Evolutionary conservation across 2,329 filamentous ascomycete species (phyloP).

Genomic region (Ascochyta fabae): DNA sequence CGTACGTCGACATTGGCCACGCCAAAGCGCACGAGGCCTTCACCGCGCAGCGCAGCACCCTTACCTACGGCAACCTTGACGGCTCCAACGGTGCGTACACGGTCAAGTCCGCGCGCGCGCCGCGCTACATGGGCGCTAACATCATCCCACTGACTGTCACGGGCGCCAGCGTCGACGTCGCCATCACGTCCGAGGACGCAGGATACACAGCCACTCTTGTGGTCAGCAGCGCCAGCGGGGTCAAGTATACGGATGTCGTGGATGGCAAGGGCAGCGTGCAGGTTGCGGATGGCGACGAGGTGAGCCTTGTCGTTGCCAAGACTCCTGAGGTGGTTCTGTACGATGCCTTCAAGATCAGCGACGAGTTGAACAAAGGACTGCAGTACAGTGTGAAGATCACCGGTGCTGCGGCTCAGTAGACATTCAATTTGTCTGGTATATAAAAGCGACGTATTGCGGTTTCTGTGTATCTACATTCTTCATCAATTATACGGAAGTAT

Average conservation of each 20-base stretch:
- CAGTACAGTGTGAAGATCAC: conserved; percentile 19
- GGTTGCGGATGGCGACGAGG: conserved; percentile 17
- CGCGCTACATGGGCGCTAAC: conserved; percentile 59
- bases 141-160: conserved; percentile 54
- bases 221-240: conserved; percentile 10
- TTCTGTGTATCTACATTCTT: no score
- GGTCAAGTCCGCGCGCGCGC: conserved; percentile 52
- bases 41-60: conserved; percentile 39
- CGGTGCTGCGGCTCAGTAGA: conserved; percentile 11
- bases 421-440: no score
- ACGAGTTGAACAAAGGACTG: conserved; percentile 17
- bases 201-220: conserved; percentile 21
- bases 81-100: conserved; percentile 46
- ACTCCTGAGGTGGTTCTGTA: conserved; percentile 21
- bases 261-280: conserved; percentile 10
- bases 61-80: conserved; percentile 55
- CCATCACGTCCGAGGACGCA: conserved; percentile 7
- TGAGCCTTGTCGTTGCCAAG: conserved; percentile 19
- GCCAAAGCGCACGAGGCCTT: conserved; percentile 51
- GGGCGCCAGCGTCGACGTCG: conserved; percentile 31
- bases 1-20: conserved; percentile 59
- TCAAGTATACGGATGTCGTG: conserved; percentile 20
- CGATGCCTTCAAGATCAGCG: conserved; percentile 19
- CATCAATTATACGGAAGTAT: no score
- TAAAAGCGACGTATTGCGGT: no score